phyloP scores from a whole-genome alignment of 176 grass and related monocot species.

The Musa schizocarpa region DNA sequence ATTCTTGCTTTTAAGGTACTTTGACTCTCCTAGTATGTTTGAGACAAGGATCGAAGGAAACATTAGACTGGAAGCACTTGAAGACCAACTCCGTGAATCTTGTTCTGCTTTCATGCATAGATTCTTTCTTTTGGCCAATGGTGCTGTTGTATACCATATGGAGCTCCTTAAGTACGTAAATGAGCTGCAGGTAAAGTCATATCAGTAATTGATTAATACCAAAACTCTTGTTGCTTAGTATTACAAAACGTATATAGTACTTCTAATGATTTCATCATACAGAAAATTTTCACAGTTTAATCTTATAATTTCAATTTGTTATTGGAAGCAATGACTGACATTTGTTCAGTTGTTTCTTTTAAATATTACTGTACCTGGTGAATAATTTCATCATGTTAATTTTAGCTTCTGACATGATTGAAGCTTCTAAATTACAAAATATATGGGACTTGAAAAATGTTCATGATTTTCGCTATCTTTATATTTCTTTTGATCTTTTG shows the following conservation, averaged over 20 bases:
- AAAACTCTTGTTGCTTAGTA: background rate
- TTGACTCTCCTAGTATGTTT: conserved; percentile 51
- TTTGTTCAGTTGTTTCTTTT: no score
- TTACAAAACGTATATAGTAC: background rate
- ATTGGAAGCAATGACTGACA: no score
- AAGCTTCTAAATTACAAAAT: no score
- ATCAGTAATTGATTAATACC: background rate
- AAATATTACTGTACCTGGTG: no score
- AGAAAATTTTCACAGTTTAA: no score
- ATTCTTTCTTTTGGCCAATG: conserved; percentile 56
- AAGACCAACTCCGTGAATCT: conserved; percentile 61
- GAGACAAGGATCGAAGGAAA: conserved; percentile 53
- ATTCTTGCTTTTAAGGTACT: conserved; percentile 32
- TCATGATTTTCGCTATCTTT: no score
- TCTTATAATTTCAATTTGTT: no score
- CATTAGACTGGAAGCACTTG: conserved; percentile 41
- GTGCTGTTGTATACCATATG: conserved; percentile 41
- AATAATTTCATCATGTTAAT: no score
- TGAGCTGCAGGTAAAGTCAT: conserved; percentile 43
- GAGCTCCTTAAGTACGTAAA: conserved; percentile 56
- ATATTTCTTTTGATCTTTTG: no score
- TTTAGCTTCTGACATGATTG: no score
- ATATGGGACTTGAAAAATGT: no score
- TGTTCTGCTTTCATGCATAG: conserved; percentile 48
- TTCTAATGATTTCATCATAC: background rate